A percentile compares a stretch with the other conserved stretches of the same genome.
Conservation (phyloP, 345 rosid genomes). For the Gossypium herbaceum region DNA sequence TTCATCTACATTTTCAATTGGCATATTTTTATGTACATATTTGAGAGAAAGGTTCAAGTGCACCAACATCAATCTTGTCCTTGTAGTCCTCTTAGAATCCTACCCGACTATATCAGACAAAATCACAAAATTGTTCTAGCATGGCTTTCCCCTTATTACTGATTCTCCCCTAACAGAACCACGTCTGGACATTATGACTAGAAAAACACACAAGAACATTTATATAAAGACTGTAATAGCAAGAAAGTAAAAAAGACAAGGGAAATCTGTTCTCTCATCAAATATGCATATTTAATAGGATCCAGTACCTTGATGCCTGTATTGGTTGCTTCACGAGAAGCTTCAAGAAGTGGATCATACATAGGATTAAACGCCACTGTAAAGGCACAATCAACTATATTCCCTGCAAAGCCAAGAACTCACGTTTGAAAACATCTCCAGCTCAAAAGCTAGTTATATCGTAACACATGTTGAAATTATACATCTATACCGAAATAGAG, state of each 20-base stretch:
- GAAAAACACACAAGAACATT: neutral
- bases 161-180: too few species aligned
- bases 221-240: neutral
- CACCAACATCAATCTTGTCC: neutral
- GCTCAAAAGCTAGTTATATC: neutral
- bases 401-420: slow-evolving; percentile 51
- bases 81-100: neutral
- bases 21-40: neutral
- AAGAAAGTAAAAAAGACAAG: neutral
- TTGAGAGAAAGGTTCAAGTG: neutral
- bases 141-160: too few species aligned
- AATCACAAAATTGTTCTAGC: too few species aligned
- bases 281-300: slow-evolving; percentile 37
- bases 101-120: neutral
- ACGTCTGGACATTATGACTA: too few species aligned
- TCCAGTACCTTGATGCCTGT: slow-evolving; percentile 84
- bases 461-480: neutral
- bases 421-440: slow-evolving; percentile 16
- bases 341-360: slow-evolving; percentile 87
- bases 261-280: neutral
- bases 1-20: neutral
- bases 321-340: slow-evolving; percentile 93
- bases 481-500: slow-evolving; percentile 4
- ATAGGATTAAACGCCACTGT: slow-evolving; percentile 99
- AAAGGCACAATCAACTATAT: slow-evolving; percentile 87